A percentile compares a stretch with the other conserved stretches of the same genome.
phyloP scores from a whole-genome alignment of 139 green algal species.

The Edaphochlamys debaryana region DNA sequence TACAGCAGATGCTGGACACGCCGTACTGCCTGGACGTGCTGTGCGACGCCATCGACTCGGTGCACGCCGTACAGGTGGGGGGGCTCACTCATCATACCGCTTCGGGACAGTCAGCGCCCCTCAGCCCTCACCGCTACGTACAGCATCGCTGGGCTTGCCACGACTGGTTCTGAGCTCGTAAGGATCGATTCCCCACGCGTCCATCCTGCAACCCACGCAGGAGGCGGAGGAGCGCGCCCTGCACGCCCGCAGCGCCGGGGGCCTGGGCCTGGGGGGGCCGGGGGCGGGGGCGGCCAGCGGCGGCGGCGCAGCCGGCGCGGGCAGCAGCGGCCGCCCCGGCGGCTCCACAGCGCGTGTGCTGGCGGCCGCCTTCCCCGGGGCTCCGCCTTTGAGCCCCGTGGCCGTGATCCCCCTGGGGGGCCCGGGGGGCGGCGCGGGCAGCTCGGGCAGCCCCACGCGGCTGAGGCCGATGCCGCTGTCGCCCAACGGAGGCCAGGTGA shows the following conservation, averaged over 20 bases:
- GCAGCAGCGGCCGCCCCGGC: neutral
- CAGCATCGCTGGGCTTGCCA: too few relatives aligned
- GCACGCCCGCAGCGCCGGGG: neutral
- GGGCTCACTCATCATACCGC: too few relatives aligned
- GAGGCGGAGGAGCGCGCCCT: neutral
- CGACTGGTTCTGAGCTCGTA: too few relatives aligned
- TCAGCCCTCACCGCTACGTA: too few relatives aligned
- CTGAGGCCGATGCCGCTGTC: too few relatives aligned
- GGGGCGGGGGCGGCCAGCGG: neutral
- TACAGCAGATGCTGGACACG: neutral
- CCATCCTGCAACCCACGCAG: too few relatives aligned
- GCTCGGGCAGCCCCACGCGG: neutral
- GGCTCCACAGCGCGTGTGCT: neutral
- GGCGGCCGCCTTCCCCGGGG: too few relatives aligned
- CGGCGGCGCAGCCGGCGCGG: neutral
- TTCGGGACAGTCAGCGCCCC: too few relatives aligned
- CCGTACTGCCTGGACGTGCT: constrained; percentile 7
- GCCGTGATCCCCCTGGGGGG: neutral
- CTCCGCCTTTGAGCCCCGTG: neutral
- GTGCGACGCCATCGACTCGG: constrained; percentile 20
- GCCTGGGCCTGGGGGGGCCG: neutral
- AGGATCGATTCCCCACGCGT: too few relatives aligned
- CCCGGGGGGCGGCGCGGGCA: too few relatives aligned
- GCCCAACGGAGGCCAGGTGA: too few relatives aligned
- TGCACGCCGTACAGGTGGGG: constrained; percentile 7